These are phyloP conservation scores for Pisolithus tinctorius DNA, from an alignment of 768 basidiomycete species.

Conservation along the genomic window DNA sequence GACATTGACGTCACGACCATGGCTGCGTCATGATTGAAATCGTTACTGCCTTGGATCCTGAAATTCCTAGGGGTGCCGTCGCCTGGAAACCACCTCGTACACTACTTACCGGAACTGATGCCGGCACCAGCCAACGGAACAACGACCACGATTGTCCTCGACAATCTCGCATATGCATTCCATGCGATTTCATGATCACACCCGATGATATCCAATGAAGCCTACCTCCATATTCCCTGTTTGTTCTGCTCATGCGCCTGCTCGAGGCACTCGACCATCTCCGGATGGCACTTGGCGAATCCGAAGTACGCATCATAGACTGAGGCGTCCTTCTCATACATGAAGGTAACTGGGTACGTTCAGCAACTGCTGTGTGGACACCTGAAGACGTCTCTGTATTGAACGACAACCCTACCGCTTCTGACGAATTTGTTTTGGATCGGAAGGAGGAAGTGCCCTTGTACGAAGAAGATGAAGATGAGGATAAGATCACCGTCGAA, in stretches of 20 bases:
- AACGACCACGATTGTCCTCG: constrained; percentile 71
- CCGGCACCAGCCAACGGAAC: constrained; percentile 39
- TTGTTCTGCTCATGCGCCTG: constrained; percentile 52
- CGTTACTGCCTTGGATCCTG: constrained; percentile 57
- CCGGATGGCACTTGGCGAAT: constrained; percentile 36
- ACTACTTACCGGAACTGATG: constrained; percentile 13
- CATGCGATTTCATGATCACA: constrained; percentile 10
- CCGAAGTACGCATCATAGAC: constrained; percentile 79
- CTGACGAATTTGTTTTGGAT: constrained; percentile 7
- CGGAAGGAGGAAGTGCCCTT: constrained; percentile 16
- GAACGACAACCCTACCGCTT: not conserved
- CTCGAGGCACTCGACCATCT: constrained; percentile 48
- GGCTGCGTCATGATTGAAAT: constrained; percentile 8
- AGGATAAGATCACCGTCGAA: constrained; percentile 31
- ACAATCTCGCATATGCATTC: constrained; percentile 75
- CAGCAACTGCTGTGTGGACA: constrained; percentile 26
- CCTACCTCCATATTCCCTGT: constrained; percentile 46
- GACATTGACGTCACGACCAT: constrained; percentile 15
- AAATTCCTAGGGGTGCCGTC: constrained; percentile 74
- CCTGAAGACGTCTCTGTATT: not conserved
- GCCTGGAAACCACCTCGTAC: constrained; percentile 48
- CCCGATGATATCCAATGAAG: constrained; percentile 28
- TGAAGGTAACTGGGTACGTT: constrained; percentile 49
- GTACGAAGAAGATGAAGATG: constrained; percentile 31
- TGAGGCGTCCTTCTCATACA: constrained; percentile 79